phyloP scores from a whole-genome alignment of 1,139 yeast genomes.

The Hyphopichia burtonii region DNA sequence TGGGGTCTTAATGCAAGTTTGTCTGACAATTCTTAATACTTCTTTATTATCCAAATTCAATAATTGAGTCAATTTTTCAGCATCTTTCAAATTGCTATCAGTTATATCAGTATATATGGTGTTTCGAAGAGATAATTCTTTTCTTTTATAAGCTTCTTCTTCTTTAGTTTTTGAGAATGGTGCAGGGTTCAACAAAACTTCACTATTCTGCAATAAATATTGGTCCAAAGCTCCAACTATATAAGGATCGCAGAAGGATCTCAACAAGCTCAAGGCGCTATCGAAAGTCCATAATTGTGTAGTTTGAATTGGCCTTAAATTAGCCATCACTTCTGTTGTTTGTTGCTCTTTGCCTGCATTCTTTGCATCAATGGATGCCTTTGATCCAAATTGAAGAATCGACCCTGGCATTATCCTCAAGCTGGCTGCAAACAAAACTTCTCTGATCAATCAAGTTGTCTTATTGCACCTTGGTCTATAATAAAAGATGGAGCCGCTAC shows the following conservation, averaged over 20 bases:
- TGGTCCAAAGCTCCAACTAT: slow-evolving; percentile 43
- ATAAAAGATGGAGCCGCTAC: too few species aligned
- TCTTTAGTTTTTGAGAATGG: slow-evolving; percentile 26
- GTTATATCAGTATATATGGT: slow-evolving; percentile 37
- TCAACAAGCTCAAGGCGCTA: slow-evolving; percentile 37
- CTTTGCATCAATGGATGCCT: neutral
- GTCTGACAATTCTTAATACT: slow-evolving; percentile 45
- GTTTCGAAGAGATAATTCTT: slow-evolving; percentile 40
- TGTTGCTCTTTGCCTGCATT: neutral
- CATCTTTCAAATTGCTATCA: slow-evolving; percentile 31
- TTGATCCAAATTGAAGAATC: neutral
- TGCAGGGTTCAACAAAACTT: slow-evolving; percentile 28
- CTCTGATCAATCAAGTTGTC: neutral
- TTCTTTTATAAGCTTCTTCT: slow-evolving; percentile 8
- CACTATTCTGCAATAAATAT: slow-evolving; percentile 39
- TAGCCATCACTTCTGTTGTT: neutral
- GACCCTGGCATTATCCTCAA: neutral
- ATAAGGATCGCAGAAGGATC: slow-evolving; percentile 30
- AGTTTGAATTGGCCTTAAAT: slow-evolving; percentile 34
- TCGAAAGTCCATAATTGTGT: slow-evolving; percentile 45
- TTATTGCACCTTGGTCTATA: neutral
- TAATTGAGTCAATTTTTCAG: slow-evolving; percentile 35
- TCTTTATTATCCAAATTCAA: slow-evolving; percentile 41
- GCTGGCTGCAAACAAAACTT: neutral
- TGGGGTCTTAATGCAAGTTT: slow-evolving; percentile 38